Percentiles rank a stretch among this genome's conserved stretches.
Evolutionary conservation across 164 flowering plant species (phyloP).

Genomic region (Liquidambar formosana): DNA sequence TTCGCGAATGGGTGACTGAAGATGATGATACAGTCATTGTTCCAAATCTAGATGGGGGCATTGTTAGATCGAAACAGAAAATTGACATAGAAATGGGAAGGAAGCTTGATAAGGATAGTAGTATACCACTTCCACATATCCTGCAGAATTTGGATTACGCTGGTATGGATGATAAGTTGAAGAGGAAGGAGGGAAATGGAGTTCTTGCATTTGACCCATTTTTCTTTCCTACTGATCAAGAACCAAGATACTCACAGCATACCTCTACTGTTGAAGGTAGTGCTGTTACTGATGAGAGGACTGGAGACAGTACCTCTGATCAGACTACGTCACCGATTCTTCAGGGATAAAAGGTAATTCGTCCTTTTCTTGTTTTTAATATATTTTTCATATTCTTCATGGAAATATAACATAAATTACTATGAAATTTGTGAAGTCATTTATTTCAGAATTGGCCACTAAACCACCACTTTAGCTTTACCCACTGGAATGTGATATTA

Average conservation of each 20-base stretch:
- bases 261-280: background rate
- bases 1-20: slow-evolving; percentile 44
- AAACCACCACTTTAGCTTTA: too few species aligned
- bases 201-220: background rate
- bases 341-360: background rate
- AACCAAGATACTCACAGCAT: background rate
- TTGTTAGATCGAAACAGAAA: slow-evolving; percentile 5
- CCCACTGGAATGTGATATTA: too few species aligned
- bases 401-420: too few species aligned
- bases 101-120: slow-evolving; percentile 12
- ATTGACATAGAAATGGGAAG: slow-evolving; percentile 27
- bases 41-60: slow-evolving; percentile 8
- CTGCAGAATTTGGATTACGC: slow-evolving; percentile 28
- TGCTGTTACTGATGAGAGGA: too few species aligned
- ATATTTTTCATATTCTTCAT: too few species aligned
- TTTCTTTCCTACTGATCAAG: background rate
- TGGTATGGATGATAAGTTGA: slow-evolving; percentile 12
- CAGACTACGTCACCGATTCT: background rate
- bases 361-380: background rate
- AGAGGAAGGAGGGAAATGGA: background rate
- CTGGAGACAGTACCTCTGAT: background rate
- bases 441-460: too few species aligned
- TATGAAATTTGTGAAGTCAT: too few species aligned
- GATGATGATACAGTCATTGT: slow-evolving; percentile 10
- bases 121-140: slow-evolving; percentile 13